Conservation (phyloP, 257 asterid species). For the Ballota nigra region DNA sequence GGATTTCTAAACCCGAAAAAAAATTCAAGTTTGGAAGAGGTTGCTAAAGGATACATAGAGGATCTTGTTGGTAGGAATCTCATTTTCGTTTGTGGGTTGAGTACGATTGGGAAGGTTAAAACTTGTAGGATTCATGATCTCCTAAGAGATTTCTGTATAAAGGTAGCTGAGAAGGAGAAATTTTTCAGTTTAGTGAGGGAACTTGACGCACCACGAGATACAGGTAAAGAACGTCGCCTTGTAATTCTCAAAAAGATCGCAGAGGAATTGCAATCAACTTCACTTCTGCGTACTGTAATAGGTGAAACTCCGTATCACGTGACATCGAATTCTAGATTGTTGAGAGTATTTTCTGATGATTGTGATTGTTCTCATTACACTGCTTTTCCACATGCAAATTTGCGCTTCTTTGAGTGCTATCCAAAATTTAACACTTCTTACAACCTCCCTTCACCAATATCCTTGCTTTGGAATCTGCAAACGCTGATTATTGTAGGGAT, state of each 20-base stretch:
- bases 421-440: background rate
- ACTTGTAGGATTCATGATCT: background rate
- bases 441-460: background rate
- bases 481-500: background rate
- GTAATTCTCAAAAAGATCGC: background rate
- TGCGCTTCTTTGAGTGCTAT: background rate
- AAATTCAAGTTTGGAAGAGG: background rate
- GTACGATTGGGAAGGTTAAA: background rate
- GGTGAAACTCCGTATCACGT: background rate
- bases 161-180: background rate
- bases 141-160: background rate
- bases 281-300: background rate
- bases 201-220: background rate
- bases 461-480: background rate
- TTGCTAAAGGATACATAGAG: background rate
- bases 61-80: background rate
- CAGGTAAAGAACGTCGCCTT: background rate
- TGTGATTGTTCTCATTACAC: background rate
- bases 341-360: background rate
- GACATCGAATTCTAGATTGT: background rate
- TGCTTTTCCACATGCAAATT: background rate
- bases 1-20: background rate
- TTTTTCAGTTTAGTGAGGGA: background rate
- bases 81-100: background rate
- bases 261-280: background rate